Percentiles rank a stretch among this genome's conserved stretches.
phyloP scores from a whole-genome alignment of 2,329 filamentous ascomycete genomes.

The Ceratocystiopsis minuta region DNA sequence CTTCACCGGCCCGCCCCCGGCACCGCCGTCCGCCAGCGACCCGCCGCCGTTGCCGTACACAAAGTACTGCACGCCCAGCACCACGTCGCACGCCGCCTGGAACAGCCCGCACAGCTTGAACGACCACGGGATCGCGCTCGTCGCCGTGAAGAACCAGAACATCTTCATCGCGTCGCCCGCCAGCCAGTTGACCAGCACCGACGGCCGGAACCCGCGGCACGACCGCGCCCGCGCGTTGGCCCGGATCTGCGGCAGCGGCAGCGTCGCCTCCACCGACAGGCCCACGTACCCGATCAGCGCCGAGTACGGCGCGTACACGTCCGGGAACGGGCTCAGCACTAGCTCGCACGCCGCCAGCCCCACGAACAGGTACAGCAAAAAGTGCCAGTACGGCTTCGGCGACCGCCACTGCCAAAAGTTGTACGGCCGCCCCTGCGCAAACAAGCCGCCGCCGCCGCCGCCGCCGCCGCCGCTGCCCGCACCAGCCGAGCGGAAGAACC shows the following conservation, averaged over 20 bases:
- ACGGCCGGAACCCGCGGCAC: conserved; percentile 61
- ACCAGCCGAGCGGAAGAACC: too few relatives aligned
- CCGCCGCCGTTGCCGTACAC: conserved; percentile 41
- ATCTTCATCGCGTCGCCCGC: conserved; percentile 73
- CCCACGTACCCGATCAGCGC: conserved; percentile 54
- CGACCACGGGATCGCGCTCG: conserved; percentile 50
- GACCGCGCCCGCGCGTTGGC: conserved; percentile 50
- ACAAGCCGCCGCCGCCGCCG: conserved; percentile 8
- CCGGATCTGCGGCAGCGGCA: conserved; percentile 63
- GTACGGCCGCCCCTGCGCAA: conserved; percentile 39
- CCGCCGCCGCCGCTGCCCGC: conserved; percentile 8
- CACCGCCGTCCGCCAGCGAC: too few relatives aligned
- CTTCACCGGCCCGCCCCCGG: neutral
- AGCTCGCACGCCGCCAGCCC: conserved; percentile 45
- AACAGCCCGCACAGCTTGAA: conserved; percentile 75
- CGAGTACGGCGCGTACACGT: conserved; percentile 48
- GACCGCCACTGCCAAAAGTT: conserved; percentile 72
- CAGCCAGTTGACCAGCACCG: conserved; percentile 61
- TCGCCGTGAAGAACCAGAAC: conserved; percentile 65
- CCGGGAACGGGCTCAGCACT: conserved; percentile 39
- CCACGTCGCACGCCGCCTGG: conserved; percentile 58
- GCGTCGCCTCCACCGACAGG: conserved; percentile 60
- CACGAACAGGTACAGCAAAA: conserved; percentile 49
- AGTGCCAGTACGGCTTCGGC: conserved; percentile 63
- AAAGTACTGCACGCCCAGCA: conserved; percentile 57